Base-by-base conservation (phyloP, 768 basidiomycete species). In the Naematelia aurantialba region DNA sequence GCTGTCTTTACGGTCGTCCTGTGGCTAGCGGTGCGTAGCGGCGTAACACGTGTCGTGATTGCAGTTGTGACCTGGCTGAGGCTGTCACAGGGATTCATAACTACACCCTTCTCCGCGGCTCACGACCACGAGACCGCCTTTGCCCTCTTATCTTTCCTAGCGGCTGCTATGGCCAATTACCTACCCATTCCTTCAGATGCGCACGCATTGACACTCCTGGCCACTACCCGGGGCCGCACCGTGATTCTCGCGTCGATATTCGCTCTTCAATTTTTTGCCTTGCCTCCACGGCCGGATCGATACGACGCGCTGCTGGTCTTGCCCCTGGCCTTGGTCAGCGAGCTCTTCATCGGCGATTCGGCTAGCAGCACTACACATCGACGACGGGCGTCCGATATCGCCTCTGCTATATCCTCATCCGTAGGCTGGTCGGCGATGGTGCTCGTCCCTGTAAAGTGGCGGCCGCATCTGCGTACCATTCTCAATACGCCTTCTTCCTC, bases 401-500 rank as follows among this genome's bases (percentile, higher is more conserved):
- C 22, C 17, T 45, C 45, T 12, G 14, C 27, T 25, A 62, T 21
- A 24, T 29, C 44, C 17, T 48, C 47, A 56, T 50, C 44, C 34
- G 27, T 55, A 8, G 34, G 44, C 5, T 68, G 69, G 69, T 68
- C 69, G 3, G 45, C 59, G 44, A 58, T 68, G 46, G 47, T 49
- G 5, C 45, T 76, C 66, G 25, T 79, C 56, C 68, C 75, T 56
- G 44, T 72, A 59, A 31, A 45, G 63, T 63, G 75, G 59, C 53
- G 78, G 45, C 70, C 78, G 12, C 91, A 96, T 75, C 79, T 97
- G 53, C 93, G 94, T 72, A 87, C 89, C 11, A 89, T 99, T 56
- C 81, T 98, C 34, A 85, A 87, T 19, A 94, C 94, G 66, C 85
- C 87, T 2, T 92, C 98, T 74, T 93, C 91, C 19, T 83, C 91